phyloP scores from a whole-genome alignment of 257 asterid genomes.

The Voacanga thouarsii region DNA sequence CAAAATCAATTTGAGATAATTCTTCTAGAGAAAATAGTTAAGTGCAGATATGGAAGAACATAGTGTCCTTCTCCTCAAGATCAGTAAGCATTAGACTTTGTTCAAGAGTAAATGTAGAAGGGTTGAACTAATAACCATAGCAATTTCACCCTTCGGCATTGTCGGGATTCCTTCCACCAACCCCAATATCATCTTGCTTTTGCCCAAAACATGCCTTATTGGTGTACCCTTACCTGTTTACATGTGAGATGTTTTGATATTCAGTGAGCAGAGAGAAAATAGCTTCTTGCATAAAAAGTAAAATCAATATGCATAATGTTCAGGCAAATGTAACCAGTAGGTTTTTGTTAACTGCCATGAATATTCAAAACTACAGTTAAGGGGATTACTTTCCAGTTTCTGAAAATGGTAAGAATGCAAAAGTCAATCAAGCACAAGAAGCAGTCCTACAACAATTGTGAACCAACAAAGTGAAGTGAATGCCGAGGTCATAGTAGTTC shows the following conservation, averaged over 20 bases:
- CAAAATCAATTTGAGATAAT: neutral
- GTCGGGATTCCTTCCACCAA: conserved; percentile 89
- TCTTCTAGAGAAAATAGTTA: neutral
- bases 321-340: neutral
- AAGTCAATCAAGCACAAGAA: neutral
- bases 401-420: neutral
- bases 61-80: neutral
- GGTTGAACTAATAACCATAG: conserved; percentile 54
- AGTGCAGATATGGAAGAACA: neutral
- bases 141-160: conserved; percentile 85
- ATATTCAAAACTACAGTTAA: neutral
- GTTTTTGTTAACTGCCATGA: neutral
- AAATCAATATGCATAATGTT: neutral
- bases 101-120: neutral
- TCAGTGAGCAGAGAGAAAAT: neutral
- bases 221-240: conserved; percentile 72
- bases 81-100: neutral
- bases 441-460: neutral
- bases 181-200: conserved; percentile 84
- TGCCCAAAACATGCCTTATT: conserved; percentile 81
- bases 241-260: conserved; percentile 7
- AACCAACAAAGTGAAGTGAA: neutral
- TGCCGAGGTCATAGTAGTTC: neutral
- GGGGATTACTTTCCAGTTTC: neutral
- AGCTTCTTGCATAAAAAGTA: neutral